phyloP scores from a whole-genome alignment of 176 grass and related monocot genomes.

The Metroxylon sagu region DNA sequence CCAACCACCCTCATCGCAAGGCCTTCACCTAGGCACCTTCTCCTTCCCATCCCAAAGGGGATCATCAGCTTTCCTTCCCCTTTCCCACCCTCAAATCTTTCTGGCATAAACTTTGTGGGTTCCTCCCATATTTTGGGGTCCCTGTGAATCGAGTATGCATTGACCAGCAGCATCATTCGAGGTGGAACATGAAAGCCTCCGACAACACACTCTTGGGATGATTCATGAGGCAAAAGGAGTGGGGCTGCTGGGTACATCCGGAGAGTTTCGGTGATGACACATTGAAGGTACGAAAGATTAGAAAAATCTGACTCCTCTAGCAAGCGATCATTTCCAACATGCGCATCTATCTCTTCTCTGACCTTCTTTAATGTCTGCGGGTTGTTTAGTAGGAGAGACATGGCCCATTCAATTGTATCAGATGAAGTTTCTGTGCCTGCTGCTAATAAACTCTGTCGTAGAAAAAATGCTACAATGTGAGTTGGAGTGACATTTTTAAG shows the following conservation, averaged over 20 bases:
- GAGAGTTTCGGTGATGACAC: conserved; percentile 51
- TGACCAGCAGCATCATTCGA: conserved; percentile 55
- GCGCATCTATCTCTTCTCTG: conserved; percentile 22
- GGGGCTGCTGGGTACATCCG: conserved; percentile 33
- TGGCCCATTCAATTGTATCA: conserved; percentile 50
- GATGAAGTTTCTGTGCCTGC: conserved; percentile 51
- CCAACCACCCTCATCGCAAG: too few relatives aligned
- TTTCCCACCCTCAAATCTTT: conserved; percentile 30
- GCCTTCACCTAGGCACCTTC: too few relatives aligned
- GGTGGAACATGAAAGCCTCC: conserved; percentile 27
- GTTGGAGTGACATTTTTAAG: too few relatives aligned
- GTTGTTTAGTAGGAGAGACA: conserved; percentile 46
- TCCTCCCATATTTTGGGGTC: conserved; percentile 48
- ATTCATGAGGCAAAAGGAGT: conserved; percentile 52
- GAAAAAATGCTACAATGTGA: conserved; percentile 10
- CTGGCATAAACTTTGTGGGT: conserved; percentile 41
- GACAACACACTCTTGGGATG: conserved; percentile 37
- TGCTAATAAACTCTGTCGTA: background rate
- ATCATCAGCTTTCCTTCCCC: too few relatives aligned
- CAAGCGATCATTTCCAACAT: conserved; percentile 26
- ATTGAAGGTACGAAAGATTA: conserved; percentile 40
- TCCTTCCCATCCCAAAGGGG: too few relatives aligned
- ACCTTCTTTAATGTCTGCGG: conserved; percentile 22
- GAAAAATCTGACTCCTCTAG: conserved; percentile 40
- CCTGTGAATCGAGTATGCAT: conserved; percentile 48